These are phyloP conservation scores for Spathaspora gorwiae DNA, from an alignment of 805 yeast species.

Conservation along the genomic window DNA sequence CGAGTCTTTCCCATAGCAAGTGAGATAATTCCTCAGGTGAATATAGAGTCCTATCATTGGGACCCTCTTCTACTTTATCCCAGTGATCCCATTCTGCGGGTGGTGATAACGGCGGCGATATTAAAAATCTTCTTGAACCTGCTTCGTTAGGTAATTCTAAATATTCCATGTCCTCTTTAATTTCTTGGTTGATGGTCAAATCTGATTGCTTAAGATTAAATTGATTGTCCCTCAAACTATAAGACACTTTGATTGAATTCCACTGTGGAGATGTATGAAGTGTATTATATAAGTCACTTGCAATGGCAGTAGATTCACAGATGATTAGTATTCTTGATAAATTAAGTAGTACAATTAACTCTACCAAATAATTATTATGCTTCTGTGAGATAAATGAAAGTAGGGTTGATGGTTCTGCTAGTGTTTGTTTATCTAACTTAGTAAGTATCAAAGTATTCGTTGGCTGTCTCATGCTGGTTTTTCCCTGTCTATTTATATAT, in stretches of 20 bases:
- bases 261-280: conserved; percentile 14
- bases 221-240: conserved; percentile 32
- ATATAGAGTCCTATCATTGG: conserved; percentile 29
- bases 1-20: conserved; percentile 40
- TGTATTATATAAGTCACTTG: conserved; percentile 16
- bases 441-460: conserved; percentile 37
- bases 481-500: too few relatives aligned
- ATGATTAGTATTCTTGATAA: conserved; percentile 32
- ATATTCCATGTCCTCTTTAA: conserved; percentile 18
- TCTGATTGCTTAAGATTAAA: conserved; percentile 2
- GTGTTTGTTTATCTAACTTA: conserved; percentile 15
- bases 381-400: conserved; percentile 18
- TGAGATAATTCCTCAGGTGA: conserved; percentile 39
- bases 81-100: conserved; percentile 43
- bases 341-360: conserved; percentile 28
- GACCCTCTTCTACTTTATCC: conserved; percentile 39
- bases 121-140: conserved; percentile 34
- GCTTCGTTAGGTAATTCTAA: conserved; percentile 38
- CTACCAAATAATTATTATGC: conserved; percentile 18
- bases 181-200: not conserved
- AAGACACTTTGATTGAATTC: conserved; percentile 17
- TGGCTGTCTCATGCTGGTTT: conserved; percentile 12
- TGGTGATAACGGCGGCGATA: conserved; percentile 44
- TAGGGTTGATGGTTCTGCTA: conserved; percentile 24
- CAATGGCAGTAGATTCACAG: conserved; percentile 20